Conservation (phyloP, 345 rosid genomes). For the Tarenaya hassleriana region DNA sequence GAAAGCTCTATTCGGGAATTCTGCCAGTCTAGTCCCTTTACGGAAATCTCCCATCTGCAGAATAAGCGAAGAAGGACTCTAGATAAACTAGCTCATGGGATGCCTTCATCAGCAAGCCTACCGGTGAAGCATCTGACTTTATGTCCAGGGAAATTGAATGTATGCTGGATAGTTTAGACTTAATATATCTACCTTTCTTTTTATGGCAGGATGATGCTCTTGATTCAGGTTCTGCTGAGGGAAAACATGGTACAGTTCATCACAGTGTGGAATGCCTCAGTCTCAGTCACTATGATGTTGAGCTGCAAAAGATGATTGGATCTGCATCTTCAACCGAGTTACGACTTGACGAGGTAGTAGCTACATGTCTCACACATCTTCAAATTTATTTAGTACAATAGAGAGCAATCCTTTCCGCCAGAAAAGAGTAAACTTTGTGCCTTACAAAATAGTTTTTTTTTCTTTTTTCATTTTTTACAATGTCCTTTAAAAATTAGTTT, state of each 20-base stretch:
- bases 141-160: slow-evolving; percentile 17
- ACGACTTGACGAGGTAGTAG: slow-evolving; percentile 45
- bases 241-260: slow-evolving; percentile 21
- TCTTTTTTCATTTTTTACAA: too few species aligned
- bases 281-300: slow-evolving; percentile 22
- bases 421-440: slow-evolving; percentile 6
- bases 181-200: slow-evolving; percentile 19
- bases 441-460: too few species aligned
- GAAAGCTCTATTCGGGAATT: slow-evolving; percentile 23
- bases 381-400: slow-evolving; percentile 9
- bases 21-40: slow-evolving; percentile 23
- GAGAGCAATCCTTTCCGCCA: too few species aligned
- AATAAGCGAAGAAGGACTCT: slow-evolving; percentile 44
- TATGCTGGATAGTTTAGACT: slow-evolving; percentile 16
- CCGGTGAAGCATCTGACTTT: slow-evolving; percentile 29
- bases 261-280: slow-evolving; percentile 18
- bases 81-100: slow-evolving; percentile 19
- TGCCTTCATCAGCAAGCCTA: slow-evolving; percentile 34
- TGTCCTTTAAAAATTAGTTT: not conserved
- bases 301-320: slow-evolving; percentile 29
- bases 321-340: slow-evolving; percentile 34
- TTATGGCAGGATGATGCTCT: slow-evolving; percentile 30
- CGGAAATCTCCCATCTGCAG: slow-evolving; percentile 35
- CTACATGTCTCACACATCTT: slow-evolving; percentile 10
- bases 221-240: slow-evolving; percentile 25